Percentiles rank a stretch among this genome's conserved stretches.
Evolutionary conservation across 371 early-diverging fungal species (phyloP).

Genomic region (Mortierella sp.): DNA sequence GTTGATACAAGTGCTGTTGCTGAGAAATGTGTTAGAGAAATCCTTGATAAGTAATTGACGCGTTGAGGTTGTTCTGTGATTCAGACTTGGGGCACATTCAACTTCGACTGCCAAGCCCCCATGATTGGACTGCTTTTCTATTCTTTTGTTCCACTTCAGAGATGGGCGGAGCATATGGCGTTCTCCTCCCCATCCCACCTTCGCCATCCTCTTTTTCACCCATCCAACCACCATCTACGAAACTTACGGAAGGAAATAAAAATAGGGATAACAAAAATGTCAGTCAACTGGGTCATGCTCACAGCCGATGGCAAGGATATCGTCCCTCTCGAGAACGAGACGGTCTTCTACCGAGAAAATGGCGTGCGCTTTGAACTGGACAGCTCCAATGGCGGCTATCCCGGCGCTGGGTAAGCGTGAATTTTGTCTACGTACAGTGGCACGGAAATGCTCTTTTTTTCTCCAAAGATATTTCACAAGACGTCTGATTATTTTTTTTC

Average conservation of each 20-base stretch:
- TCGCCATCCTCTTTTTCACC: background rate
- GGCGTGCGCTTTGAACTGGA: conserved; percentile 44
- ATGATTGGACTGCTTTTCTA: too few species aligned
- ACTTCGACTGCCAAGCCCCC: too few species aligned
- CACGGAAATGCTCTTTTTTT: background rate
- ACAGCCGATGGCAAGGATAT: conserved; percentile 44
- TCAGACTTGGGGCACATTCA: too few species aligned
- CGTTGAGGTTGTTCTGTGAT: too few species aligned
- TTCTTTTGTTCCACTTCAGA: too few species aligned
- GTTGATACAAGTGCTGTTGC: background rate
- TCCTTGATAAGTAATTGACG: too few species aligned
- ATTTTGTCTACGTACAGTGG: background rate
- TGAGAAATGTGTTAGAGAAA: too few species aligned
- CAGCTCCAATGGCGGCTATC: conserved; percentile 52
- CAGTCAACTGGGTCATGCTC: conserved; percentile 53
- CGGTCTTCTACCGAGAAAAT: conserved; percentile 30
- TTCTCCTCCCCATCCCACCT: background rate
- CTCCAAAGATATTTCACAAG: background rate
- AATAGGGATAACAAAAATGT: conserved; percentile 31
- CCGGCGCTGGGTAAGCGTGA: conserved; percentile 42
- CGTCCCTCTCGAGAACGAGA: conserved; percentile 43
- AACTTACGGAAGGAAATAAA: too few species aligned
- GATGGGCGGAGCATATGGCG: too few species aligned
- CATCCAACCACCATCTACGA: background rate
- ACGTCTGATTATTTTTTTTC: background rate